Evolutionary conservation across 2,329 filamentous ascomycete genomes (phyloP).

Genomic region (Pseudopithomyces chartarum): DNA sequence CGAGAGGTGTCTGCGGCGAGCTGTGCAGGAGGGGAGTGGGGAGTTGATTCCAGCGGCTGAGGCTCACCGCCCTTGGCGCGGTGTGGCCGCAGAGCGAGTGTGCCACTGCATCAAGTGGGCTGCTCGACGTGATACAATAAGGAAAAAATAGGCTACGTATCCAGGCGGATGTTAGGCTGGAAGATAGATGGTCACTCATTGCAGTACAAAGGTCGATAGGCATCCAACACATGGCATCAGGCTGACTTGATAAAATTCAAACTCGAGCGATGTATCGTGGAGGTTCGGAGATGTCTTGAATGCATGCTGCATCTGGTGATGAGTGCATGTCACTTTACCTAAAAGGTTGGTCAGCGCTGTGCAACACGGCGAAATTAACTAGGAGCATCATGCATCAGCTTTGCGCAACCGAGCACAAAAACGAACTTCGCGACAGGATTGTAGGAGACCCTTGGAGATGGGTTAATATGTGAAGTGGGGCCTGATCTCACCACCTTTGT

Average conservation of each 20-base stretch:
- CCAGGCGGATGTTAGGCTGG: background rate
- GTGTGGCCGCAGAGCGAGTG: background rate
- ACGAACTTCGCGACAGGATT: background rate
- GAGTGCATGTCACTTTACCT: background rate
- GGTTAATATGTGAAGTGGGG: background rate
- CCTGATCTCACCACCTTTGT: background rate
- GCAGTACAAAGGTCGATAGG: no score
- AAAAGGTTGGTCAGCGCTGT: background rate
- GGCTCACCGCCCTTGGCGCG: slow-evolving; percentile 13
- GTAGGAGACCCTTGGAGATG: background rate
- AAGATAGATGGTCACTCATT: background rate
- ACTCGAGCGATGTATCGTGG: no score
- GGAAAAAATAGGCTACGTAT: slow-evolving; percentile 7
- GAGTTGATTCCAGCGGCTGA: background rate
- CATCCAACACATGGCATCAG: no score
- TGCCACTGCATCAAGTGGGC: background rate
- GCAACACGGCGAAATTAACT: background rate
- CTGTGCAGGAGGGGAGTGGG: background rate
- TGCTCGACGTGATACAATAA: slow-evolving; percentile 8
- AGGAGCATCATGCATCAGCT: background rate
- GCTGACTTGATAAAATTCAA: no score
- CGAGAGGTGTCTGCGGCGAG: background rate
- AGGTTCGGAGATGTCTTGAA: no score
- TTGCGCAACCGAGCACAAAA: slow-evolving; percentile 4
- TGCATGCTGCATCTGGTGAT: background rate